Conservation (phyloP, 2,329 filamentous ascomycete genomes). For the Microsporum canis region DNA sequence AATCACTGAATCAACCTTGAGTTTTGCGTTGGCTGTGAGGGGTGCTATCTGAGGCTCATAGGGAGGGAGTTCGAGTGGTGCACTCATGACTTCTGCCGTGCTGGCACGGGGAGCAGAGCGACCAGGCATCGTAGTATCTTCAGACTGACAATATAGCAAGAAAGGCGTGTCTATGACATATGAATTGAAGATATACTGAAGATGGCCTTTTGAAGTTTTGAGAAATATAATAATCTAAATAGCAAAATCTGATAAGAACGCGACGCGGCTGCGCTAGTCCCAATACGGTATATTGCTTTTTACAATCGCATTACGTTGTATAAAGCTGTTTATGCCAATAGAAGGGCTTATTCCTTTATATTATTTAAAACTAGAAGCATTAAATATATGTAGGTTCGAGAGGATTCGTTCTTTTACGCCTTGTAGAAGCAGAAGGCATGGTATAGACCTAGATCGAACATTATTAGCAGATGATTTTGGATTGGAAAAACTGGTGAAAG, state of each 20-base stretch:
- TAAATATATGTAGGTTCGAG: too few species aligned
- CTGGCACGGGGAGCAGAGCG: background rate
- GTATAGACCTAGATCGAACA: constrained; percentile 53
- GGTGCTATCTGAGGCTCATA: constrained; percentile 46
- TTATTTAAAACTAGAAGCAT: too few species aligned
- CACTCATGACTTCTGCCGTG: background rate
- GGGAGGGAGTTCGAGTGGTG: constrained; percentile 29
- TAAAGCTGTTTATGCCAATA: background rate
- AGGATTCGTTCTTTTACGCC: constrained; percentile 42
- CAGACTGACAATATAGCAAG: background rate
- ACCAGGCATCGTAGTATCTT: background rate
- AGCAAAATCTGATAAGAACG: background rate
- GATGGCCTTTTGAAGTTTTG: background rate
- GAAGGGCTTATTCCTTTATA: background rate
- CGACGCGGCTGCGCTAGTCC: constrained; percentile 4
- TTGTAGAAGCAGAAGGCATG: constrained; percentile 96
- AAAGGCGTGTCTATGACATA: background rate
- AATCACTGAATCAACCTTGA: constrained; percentile 37
- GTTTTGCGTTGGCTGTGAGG: constrained; percentile 39
- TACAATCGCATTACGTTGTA: background rate
- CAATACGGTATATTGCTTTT: background rate
- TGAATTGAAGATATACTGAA: background rate
- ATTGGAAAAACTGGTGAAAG: background rate
- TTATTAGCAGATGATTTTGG: background rate
- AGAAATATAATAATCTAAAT: background rate